Evolutionary conservation across 176 grass and related monocot genomes (phyloP), one percentile per base, ranked within the genome.

Genomic region (Olyra latifolia): DNA sequence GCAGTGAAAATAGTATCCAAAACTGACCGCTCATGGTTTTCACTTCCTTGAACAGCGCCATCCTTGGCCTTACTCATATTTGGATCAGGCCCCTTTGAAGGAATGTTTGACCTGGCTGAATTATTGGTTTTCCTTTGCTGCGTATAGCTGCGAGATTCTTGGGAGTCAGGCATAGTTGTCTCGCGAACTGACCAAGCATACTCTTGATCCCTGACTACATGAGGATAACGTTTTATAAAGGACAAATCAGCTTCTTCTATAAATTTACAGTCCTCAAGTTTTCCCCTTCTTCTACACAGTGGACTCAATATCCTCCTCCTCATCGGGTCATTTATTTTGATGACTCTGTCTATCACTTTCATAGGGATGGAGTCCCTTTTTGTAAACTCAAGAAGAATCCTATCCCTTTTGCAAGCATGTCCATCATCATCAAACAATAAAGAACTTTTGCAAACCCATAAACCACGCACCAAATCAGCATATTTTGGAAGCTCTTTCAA

Each of bases 391-490:
- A 69, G 87, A 48, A 94, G 73, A 55, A 88, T 42, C 45, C 17
- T 84, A 41, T 94, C 88, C 67, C 92, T 94, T 80, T 60, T 74
- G 27, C 43, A 50, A 91, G 68, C 80, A 42, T 54, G 46, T 66
- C 16, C 61, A n/a, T 79, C 83, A 62, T 82, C 83, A 68, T 94
- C 74, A 87, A 86, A 83, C 62, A 94, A 69, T 41, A 94, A 81
- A 53, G 88, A 89, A 71, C 92, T 94, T 85, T 88, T 91, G 70
- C 82, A 83, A 63, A 94, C 92, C 92, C 92, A 94, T 68, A 91
- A 78, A 40, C 92, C 92, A 30, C 80, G 88, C 54, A 94, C 92
- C 80, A 94, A 89, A 82, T 82, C 76, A 28, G 92, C 86, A 65
- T 89, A 85, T 7, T 44, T 39, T 25, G 83, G 86, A 74, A 94